Conservation (phyloP, 257 asterid genomes). For the Voacanga thouarsii region DNA sequence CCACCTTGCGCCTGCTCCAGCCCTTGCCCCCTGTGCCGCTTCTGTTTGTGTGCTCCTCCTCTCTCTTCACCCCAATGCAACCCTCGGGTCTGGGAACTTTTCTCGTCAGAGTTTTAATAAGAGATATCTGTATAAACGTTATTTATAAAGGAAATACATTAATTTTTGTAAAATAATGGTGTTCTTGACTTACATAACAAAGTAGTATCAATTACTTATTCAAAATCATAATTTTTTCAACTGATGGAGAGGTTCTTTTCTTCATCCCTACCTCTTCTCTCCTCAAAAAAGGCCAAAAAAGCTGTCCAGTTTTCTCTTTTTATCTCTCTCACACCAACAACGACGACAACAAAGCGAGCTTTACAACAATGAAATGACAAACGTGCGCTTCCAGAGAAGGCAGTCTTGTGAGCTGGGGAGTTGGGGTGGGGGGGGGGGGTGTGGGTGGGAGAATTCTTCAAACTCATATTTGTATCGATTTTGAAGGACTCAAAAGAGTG, state of each 20-base stretch:
- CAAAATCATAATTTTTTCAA: too few relatives aligned
- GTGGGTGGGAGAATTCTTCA: constrained; percentile 11
- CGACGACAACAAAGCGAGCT: constrained; percentile 4
- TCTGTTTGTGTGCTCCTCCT: background rate
- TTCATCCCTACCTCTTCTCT: background rate
- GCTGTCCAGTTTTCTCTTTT: constrained; percentile 8
- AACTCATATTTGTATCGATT: constrained; percentile 8
- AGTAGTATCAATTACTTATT: too few relatives aligned
- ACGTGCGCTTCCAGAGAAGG: constrained; percentile 22
- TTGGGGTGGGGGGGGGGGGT: too few relatives aligned
- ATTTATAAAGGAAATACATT: too few relatives aligned
- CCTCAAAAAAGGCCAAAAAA: constrained; percentile 4
- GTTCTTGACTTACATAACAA: too few relatives aligned
- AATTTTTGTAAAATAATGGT: too few relatives aligned
- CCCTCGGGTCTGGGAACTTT: background rate
- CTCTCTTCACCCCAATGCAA: background rate
- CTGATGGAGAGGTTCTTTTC: background rate
- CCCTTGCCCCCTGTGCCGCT: background rate
- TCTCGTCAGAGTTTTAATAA: too few relatives aligned
- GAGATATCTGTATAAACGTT: too few relatives aligned
- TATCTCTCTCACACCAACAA: too few relatives aligned
- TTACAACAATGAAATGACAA: constrained; percentile 23
- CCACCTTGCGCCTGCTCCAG: constrained; percentile 1
- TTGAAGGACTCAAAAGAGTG: constrained; percentile 9
- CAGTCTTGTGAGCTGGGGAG: constrained; percentile 2